Base-by-base conservation (phyloP, 1,284 basidiomycete genomes). In the Leccinum laetum region DNA sequence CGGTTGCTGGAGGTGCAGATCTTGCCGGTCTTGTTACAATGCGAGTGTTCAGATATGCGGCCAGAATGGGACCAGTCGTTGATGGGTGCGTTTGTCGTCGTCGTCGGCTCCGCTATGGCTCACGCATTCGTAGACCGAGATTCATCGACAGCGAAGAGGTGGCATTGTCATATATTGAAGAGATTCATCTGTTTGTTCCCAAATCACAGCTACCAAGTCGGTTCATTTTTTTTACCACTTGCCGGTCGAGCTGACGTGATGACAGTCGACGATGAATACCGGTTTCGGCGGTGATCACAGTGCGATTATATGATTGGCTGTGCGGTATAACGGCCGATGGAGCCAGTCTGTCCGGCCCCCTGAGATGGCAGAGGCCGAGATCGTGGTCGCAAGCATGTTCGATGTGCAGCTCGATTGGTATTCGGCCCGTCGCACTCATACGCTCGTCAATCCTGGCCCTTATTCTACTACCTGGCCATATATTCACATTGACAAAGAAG, bases 41-140 rank as follows among this genome's bases (percentile, higher is more conserved):
- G 94, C 75, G 93, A 96, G 69, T 98, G 91, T 77, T 79, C 98
- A 60, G 92, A 95, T 69, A 85, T 92, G 3, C 82, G 91, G 69
- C 91, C 95, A 24, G 90, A 96, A 72, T 84, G 86, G 53, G 90
- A 95, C 71, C 37, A 37, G 37, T 37, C 37, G 37, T 3, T 37
- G 5, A 37, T 37, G 37, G 37, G 37, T 37, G 37, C 37, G 37
- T 37, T 37, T 37, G 37, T 37, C 37, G 37, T 6, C 37, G 13
- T 37, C 37, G 37, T 10, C 37, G 37, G 37, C 13, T 3, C 4
- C 1, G 8, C 11, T 61, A 29, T 4, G 46, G 44, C 21, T 69
- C 55, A 63, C 62, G 18, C 60, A 3, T 41, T 3, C 58, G 18
- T 72, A 95, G 94, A 96, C 70, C 85, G 88, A 44, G 91, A 95